phyloP scores from a whole-genome alignment of 495 filamentous ascomycete genomes.

The Glarea lozoyensis region DNA sequence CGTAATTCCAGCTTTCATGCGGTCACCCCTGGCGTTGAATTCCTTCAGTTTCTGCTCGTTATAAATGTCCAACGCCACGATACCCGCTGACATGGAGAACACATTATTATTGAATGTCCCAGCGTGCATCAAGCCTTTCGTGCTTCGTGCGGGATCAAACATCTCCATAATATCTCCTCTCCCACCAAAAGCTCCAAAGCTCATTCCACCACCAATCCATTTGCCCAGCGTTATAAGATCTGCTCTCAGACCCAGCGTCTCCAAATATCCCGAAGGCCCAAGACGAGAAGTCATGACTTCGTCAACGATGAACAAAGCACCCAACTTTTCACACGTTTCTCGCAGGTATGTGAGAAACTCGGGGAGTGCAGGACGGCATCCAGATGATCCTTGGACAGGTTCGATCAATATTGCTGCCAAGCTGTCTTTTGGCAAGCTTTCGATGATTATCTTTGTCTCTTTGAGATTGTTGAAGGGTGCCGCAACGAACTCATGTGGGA shows the following conservation, averaged over 20 bases:
- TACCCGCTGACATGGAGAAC: conserved; percentile 47
- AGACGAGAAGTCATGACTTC: conserved; percentile 58
- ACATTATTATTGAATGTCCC: conserved; percentile 66
- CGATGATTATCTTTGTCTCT: conserved; percentile 27
- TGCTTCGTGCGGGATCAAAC: conserved; percentile 31
- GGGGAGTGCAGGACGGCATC: conserved; percentile 32
- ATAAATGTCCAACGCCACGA: conserved; percentile 34
- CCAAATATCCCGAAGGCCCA: conserved; percentile 35
- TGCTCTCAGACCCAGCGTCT: conserved; percentile 32
- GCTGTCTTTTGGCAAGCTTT: conserved; percentile 16
- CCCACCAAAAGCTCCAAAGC: conserved; percentile 57
- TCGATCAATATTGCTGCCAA: conserved; percentile 52
- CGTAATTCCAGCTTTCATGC: conserved; percentile 1
- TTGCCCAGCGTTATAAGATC: conserved; percentile 57
- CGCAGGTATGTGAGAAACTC: conserved; percentile 35
- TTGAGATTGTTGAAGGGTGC: conserved; percentile 42
- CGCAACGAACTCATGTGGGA: conserved; percentile 39
- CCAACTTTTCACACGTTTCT: conserved; percentile 24
- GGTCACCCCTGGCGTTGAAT: conserved; percentile 31
- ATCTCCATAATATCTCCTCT: conserved; percentile 41
- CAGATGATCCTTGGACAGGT: conserved; percentile 48
- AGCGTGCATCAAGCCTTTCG: conserved; percentile 34
- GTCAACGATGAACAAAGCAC: conserved; percentile 49
- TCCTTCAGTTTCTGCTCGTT: conserved; percentile 27
- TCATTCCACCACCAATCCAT: conserved; percentile 53